Evolutionary conservation across 192 early-diverging fungal species (phyloP), one percentile per base, ranked within the genome.

Genomic region (Powellomyces hirtus): DNA sequence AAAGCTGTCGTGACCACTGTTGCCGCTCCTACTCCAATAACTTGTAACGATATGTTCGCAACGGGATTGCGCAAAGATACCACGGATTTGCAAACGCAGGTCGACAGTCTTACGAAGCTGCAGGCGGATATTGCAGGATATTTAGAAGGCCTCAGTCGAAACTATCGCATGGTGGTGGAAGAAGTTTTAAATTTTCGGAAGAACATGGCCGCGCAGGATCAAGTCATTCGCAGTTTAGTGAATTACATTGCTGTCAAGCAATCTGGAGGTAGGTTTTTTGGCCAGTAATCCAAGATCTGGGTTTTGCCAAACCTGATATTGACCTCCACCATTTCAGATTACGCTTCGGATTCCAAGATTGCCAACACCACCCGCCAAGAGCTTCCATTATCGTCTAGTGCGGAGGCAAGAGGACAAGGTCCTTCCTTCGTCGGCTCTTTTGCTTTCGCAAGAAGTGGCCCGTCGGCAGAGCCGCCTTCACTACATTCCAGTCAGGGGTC

Each of bases 371-470:
- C 38, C 14, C 59, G 59, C 34, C 59, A 18, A 16, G 59, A 60
- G 59, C 59, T 60, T 6, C 59, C 59, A 24, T 38, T 37, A 20
- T 60, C 59, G 36, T 33, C 35, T 2, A 36, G n/a, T 2, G 59
- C 30, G 16, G 59, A 49, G 6, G n/a, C n/a, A n/a, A n/a, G n/a
- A n/a, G n/a, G n/a, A n/a, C n/a, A n/a, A n/a, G n/a, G n/a, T n/a
- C n/a, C n/a, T n/a, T n/a, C n/a, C n/a, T n/a, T n/a, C n/a, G n/a
- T n/a, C n/a, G n/a, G n/a, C n/a, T 59, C 30, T 46, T 82, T 65
- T 29, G 52, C 64, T 3, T 66, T 82, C 50, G 69, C 80, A 7
- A 74, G 75, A n/a, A 62, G 69, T 52, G 51, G 76, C 6, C 72
- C 40, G 24, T 49, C 72, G 26, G n/a, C 64, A 40, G 26, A 51